Base-by-base conservation (phyloP, 164 flowering plant genomes). In the Vitis rotundifolia region DNA sequence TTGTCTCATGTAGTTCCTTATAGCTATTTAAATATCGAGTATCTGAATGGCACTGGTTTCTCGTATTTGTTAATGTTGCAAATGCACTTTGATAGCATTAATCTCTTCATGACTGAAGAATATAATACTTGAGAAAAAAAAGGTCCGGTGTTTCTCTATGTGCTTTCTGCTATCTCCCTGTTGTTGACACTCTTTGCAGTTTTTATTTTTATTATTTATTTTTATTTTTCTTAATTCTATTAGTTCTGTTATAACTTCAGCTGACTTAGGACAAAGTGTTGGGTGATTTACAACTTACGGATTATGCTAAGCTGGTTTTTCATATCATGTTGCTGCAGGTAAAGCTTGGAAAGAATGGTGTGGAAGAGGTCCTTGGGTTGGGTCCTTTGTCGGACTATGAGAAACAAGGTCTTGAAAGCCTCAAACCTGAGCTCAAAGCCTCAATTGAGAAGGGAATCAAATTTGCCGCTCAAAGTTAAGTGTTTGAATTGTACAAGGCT, bases 391-490 rank as follows among this genome's bases (percentile, higher is more conserved):
- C 92, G 3, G 98, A 87, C 75, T 93, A n/a, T n/a, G 99, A 96
- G 81, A 80, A 89, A 77, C 78, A 93, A 70, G 91, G 94, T 11
- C 71, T 96, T 60, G 97, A 90, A 75, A 80, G 49, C 55, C 85
- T 96, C 26, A 88, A 82, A 76, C 77, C 87, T 0, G 99, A 96
- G 80, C 91, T 96, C 49, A 80, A 78, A 68, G 26, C 93, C 64
- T 93, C 98, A 0, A 93, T 96, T 50, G 92, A 93, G 87, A 96
- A 96, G 87, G 98, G 99, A 61, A 80, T 96, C 75, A 79, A 91
- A 52, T 96, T 93, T 71, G 98, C 93, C 63, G 78, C 75, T 52
- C 74, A 83, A 63, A 71, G 72, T 54, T 82, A 10, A 8, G 65
- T 2, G 12, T 44, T 54, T 37, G 16, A 56, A 11, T 22, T 71